Percentiles rank a stretch among this genome's conserved stretches.
These are phyloP conservation scores for Lichtheimia corymbifera DNA, from an alignment of 371 early-diverging fungal species.

Conservation along the genomic window DNA sequence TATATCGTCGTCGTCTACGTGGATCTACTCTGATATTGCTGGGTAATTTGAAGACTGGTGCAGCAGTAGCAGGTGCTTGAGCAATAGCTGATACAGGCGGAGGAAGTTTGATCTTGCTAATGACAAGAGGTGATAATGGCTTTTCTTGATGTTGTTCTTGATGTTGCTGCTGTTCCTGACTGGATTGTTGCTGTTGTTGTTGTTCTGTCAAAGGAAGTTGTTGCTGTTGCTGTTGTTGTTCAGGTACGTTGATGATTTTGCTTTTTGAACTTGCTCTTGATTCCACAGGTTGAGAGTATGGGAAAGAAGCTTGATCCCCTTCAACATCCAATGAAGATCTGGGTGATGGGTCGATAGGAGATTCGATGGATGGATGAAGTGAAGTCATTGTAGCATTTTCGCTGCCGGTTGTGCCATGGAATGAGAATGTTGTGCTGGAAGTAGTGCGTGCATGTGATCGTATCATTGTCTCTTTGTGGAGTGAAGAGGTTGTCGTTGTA, in stretches of 20 bases:
- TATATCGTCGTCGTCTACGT: slow-evolving; percentile 12
- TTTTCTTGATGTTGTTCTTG: background rate
- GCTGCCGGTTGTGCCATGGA: slow-evolving; percentile 16
- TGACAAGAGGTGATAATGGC: slow-evolving; percentile 5
- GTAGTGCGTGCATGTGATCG: slow-evolving; percentile 21
- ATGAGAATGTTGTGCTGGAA: slow-evolving; percentile 21
- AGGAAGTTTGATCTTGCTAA: slow-evolving; percentile 7
- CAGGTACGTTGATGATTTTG: background rate
- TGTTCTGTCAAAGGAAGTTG: background rate
- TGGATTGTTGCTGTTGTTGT: background rate
- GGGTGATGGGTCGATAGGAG: slow-evolving; percentile 46
- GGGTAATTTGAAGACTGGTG: slow-evolving; percentile 1
- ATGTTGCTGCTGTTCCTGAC: background rate
- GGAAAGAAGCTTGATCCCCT: slow-evolving; percentile 19
- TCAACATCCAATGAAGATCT: slow-evolving; percentile 32
- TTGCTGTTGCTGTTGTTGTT: background rate
- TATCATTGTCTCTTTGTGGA: slow-evolving; percentile 19
- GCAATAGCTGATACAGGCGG: slow-evolving; percentile 4
- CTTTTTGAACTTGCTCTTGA: background rate
- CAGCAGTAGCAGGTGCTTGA: background rate
- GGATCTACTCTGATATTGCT: slow-evolving; percentile 9
- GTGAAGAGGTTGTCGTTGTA: slow-evolving; percentile 8
- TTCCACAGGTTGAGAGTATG: slow-evolving; percentile 7
- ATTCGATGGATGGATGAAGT: slow-evolving; percentile 47
- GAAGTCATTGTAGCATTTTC: slow-evolving; percentile 23